A percentile compares a stretch with the other conserved stretches of the same genome.
Evolutionary conservation across 768 basidiomycete species (phyloP).

Genomic region (Mrakia gelida): DNA sequence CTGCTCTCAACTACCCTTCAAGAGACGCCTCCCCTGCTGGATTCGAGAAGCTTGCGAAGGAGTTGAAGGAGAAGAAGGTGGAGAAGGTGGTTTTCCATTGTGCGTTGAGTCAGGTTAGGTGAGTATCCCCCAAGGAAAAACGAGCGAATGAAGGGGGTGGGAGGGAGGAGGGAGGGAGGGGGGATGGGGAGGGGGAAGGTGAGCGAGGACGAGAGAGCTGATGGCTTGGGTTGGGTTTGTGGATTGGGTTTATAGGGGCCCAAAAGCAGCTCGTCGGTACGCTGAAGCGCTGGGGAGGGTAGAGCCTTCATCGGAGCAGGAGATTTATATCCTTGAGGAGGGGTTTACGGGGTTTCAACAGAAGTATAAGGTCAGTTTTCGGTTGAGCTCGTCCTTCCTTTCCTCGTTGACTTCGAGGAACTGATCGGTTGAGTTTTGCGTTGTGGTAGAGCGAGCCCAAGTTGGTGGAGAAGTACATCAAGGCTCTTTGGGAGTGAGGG

Average conservation of each 20-base stretch:
- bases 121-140: neutral
- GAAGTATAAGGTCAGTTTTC: neutral
- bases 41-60: neutral
- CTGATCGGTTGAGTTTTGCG: neutral
- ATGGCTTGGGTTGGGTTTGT: neutral
- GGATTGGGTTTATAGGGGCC: neutral
- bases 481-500: constrained; percentile 4
- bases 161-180: too few species aligned
- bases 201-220: neutral
- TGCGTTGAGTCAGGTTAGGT: constrained; percentile 14
- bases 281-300: neutral
- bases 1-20: neutral
- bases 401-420: neutral
- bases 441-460: neutral
- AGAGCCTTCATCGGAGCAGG: neutral
- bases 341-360: constrained; percentile 1
- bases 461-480: constrained; percentile 10
- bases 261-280: constrained; percentile 21
- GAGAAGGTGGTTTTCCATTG: constrained; percentile 19
- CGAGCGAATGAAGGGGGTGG: neutral
- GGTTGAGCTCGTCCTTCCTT: neutral
- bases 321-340: neutral
- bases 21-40: too few species aligned
- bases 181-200: too few species aligned
- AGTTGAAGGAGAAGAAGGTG: neutral